These are phyloP conservation scores for Dioszegia hungarica DNA, from an alignment of 768 basidiomycete species.

Conservation along the genomic window DNA sequence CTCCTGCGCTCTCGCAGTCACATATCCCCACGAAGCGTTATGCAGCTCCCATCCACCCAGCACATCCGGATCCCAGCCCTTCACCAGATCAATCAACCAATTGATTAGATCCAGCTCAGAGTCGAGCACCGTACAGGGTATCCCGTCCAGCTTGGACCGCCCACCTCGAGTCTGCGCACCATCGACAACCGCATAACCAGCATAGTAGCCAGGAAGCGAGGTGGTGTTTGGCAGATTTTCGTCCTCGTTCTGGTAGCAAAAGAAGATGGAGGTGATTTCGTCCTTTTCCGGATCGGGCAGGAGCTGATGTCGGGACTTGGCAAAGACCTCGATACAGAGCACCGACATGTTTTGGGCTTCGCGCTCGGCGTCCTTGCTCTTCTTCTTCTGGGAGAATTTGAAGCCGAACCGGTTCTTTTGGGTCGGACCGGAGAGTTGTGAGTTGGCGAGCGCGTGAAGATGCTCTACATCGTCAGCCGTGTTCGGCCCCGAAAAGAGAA, in stretches of 20 bases:
- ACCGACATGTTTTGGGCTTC: conserved; percentile 71
- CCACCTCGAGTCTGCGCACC: conserved; percentile 17
- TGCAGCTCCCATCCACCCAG: conserved; percentile 90
- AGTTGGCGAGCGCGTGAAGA: conserved; percentile 11
- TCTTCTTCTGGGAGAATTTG: conserved; percentile 57
- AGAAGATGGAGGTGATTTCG: conserved; percentile 66
- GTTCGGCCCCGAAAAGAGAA: background rate
- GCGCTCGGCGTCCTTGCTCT: conserved; percentile 53
- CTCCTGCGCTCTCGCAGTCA: conserved; percentile 60
- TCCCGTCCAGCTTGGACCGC: conserved; percentile 51
- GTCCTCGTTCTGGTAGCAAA: conserved; percentile 60
- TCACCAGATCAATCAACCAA: conserved; percentile 64
- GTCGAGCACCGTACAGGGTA: conserved; percentile 51
- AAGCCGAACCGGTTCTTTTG: conserved; percentile 67
- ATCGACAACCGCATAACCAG: conserved; percentile 41
- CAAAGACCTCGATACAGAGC: conserved; percentile 78
- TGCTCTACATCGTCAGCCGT: conserved; percentile 1
- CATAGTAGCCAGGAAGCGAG: conserved; percentile 36
- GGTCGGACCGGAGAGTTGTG: conserved; percentile 68
- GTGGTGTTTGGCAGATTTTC: conserved; percentile 35
- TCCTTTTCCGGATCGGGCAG: conserved; percentile 66
- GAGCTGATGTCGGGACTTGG: conserved; percentile 58
- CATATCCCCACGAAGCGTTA: conserved; percentile 72
- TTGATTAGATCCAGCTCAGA: conserved; percentile 80
- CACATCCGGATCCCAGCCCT: conserved; percentile 82